phyloP scores from a whole-genome alignment of 2,329 filamentous ascomycete species.

The Fusarium kyushuense region DNA sequence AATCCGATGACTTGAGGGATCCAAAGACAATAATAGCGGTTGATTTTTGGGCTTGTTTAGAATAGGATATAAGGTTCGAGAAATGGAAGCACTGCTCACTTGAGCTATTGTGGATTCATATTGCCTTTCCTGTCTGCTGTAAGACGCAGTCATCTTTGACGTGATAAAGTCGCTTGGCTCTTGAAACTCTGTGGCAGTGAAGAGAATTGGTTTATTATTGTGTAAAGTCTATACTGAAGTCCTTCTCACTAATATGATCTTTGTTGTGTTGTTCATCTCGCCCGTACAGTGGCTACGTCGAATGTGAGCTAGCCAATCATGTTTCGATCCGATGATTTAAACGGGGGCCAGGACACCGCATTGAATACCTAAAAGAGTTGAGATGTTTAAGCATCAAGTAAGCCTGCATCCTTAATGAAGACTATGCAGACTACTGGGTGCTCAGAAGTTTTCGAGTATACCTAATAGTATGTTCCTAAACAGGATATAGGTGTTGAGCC shows the following conservation, averaged over 20 bases:
- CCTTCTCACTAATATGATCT: neutral
- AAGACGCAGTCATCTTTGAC: constrained; percentile 14
- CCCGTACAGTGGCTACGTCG: neutral
- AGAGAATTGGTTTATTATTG: neutral
- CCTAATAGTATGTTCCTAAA: neutral
- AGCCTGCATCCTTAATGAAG: neutral
- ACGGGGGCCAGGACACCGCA: constrained; percentile 9
- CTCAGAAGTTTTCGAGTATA: neutral
- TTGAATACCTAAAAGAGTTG: constrained; percentile 19
- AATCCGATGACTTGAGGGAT: constrained; percentile 16
- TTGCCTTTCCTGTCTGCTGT: neutral
- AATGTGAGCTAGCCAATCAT: constrained; percentile 1
- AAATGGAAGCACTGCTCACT: constrained; percentile 25
- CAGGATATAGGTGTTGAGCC: neutral
- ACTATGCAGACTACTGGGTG: neutral
- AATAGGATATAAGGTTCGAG: constrained; percentile 33
- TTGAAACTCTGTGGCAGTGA: neutral
- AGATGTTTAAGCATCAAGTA: no score
- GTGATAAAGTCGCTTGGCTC: neutral
- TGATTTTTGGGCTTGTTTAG: constrained; percentile 23
- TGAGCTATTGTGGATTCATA: constrained; percentile 25
- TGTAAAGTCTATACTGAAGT: neutral
- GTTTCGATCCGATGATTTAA: neutral
- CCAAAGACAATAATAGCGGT: constrained; percentile 10
- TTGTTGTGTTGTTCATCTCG: constrained; percentile 11